These are phyloP conservation scores for Apiospora koreana DNA, from an alignment of 2,329 filamentous ascomycete species.

Conservation along the genomic window DNA sequence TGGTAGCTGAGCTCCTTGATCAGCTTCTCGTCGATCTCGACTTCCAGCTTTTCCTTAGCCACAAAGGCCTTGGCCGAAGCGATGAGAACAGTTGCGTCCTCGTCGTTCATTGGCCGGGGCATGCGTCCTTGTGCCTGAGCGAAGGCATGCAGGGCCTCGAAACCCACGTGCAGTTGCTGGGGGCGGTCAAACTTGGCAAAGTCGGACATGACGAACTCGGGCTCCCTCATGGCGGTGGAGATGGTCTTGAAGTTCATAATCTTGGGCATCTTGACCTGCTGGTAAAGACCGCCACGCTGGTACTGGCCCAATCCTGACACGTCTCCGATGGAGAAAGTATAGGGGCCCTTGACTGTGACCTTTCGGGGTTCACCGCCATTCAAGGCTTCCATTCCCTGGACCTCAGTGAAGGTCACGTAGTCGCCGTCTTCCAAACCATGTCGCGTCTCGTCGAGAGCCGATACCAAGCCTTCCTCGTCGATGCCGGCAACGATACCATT, in stretches of 20 bases:
- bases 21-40: conserved; percentile 89
- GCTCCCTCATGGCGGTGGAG: conserved; percentile 75
- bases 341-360: conserved; percentile 91
- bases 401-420: conserved; percentile 90
- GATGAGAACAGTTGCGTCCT: conserved; percentile 78
- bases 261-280: conserved; percentile 99
- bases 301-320: conserved; percentile 87
- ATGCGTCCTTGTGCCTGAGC: conserved; percentile 72
- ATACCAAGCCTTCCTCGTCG: conserved; percentile 86
- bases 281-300: conserved; percentile 83
- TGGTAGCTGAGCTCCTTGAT: conserved; percentile 94
- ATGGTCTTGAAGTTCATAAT: conserved; percentile 85
- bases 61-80: conserved; percentile 75
- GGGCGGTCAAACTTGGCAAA: conserved; percentile 98
- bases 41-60: conserved; percentile 71
- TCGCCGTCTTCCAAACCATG: conserved; percentile 97
- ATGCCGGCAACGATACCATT: conserved; percentile 90
- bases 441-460: conserved; percentile 88
- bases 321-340: conserved; percentile 96
- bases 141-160: conserved; percentile 91
- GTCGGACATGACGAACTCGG: conserved; percentile 88
- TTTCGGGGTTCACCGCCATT: conserved; percentile 86
- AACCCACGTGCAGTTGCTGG: conserved; percentile 85
- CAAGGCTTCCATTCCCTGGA: conserved; percentile 87
- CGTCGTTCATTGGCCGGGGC: conserved; percentile 80